Evolutionary conservation across 2,329 filamentous ascomycete species (phyloP).

Genomic region (Botrytis aclada): DNA sequence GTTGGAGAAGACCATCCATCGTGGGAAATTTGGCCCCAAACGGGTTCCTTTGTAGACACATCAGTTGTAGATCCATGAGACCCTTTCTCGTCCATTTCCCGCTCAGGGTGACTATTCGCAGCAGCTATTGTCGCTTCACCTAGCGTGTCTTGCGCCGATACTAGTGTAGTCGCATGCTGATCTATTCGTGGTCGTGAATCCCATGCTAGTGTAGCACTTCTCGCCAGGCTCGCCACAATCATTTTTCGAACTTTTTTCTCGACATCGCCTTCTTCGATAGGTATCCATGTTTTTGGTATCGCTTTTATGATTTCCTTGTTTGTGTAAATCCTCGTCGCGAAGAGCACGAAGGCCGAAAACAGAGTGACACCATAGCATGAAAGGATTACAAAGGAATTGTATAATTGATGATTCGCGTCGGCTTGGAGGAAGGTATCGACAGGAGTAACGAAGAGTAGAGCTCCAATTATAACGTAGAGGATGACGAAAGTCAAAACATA

Average conservation of each 20-base stretch:
- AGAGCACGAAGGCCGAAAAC: slow-evolving; percentile 70
- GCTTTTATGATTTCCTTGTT: slow-evolving; percentile 74
- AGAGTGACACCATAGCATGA: slow-evolving; percentile 73
- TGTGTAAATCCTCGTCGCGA: slow-evolving; percentile 80
- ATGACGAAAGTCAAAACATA: slow-evolving; percentile 7
- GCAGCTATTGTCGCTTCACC: slow-evolving; percentile 26
- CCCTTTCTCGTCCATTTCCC: slow-evolving; percentile 17
- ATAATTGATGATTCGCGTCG: slow-evolving; percentile 60
- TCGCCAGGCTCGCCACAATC: slow-evolving; percentile 67
- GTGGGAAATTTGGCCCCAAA: slow-evolving; percentile 84
- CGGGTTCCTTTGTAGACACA: slow-evolving; percentile 33
- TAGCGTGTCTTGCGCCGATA: slow-evolving; percentile 35
- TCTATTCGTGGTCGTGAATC: slow-evolving; percentile 67
- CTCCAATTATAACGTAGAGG: slow-evolving; percentile 58
- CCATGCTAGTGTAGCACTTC: slow-evolving; percentile 79
- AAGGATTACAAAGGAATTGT: slow-evolving; percentile 80
- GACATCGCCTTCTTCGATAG: slow-evolving; percentile 81
- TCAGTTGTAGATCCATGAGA: slow-evolving; percentile 26
- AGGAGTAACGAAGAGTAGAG: slow-evolving; percentile 75
- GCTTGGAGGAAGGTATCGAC: slow-evolving; percentile 79
- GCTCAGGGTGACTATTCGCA: slow-evolving; percentile 15
- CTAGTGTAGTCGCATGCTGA: slow-evolving; percentile 33
- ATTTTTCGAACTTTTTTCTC: slow-evolving; percentile 70
- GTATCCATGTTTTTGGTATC: slow-evolving; percentile 85
- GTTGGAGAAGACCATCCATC: slow-evolving; percentile 83